Percentiles rank a stretch among this genome's conserved stretches.
Conservation (phyloP, 176 grass and related monocot species). For the Eleusine coracana region DNA sequence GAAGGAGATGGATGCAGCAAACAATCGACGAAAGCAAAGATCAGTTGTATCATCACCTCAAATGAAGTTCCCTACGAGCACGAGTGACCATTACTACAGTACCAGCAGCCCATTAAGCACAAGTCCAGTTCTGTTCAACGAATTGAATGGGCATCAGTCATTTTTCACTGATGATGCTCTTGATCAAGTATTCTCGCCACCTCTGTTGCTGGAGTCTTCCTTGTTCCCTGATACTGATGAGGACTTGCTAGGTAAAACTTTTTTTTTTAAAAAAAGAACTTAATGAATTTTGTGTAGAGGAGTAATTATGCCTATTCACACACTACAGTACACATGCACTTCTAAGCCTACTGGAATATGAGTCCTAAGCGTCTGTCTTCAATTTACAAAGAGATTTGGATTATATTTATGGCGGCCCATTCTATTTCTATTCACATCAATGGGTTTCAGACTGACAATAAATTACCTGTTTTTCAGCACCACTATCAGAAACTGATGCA, state of each 20-base stretch:
- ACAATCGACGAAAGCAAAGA: conserved; percentile 64
- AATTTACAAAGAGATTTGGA: conserved; percentile 11
- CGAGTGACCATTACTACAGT: conserved; percentile 37
- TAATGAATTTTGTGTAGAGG: not conserved
- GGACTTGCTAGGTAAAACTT: conserved; percentile 85
- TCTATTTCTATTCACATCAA: conserved; percentile 11
- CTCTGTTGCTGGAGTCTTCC: conserved; percentile 75
- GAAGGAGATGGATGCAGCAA: conserved; percentile 56
- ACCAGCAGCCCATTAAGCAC: conserved; percentile 32
- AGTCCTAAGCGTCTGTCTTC: not conserved
- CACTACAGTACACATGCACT: not conserved
- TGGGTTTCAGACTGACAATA: conserved; percentile 25
- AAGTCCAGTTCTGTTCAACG: conserved; percentile 48
- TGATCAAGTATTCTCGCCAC: conserved; percentile 96
- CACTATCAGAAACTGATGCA: conserved; percentile 87
- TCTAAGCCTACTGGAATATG: conserved; percentile 16
- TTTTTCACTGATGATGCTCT: conserved; percentile 79
- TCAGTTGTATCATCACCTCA: conserved; percentile 49
- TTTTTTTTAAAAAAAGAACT: conserved; percentile 7
- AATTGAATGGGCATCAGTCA: conserved; percentile 49
- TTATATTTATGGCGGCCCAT: conserved; percentile 22
- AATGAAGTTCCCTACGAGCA: conserved; percentile 43
- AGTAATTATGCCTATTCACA: conserved; percentile 21
- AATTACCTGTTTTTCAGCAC: conserved; percentile 66
- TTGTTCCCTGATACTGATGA: conserved; percentile 81